Conservation (phyloP, 371 early-diverging fungal species). For the Syncephalis plumigaleata region DNA sequence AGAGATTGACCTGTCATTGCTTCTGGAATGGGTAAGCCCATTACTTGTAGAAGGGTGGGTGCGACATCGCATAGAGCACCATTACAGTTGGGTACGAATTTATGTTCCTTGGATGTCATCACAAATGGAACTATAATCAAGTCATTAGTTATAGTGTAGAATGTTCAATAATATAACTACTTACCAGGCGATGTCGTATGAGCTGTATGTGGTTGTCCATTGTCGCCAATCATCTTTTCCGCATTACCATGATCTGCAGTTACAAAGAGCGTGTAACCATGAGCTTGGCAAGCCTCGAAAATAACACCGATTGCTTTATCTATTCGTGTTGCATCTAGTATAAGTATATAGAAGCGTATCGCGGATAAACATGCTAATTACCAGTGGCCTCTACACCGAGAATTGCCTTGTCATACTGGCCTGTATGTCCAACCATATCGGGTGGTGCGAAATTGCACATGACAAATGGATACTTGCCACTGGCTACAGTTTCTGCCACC, state of each 20-base stretch:
- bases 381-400: conserved; percentile 87
- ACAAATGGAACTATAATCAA: conserved; percentile 97
- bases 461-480: conserved; percentile 79
- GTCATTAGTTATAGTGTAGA: too few relatives aligned
- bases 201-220: conserved; percentile 83
- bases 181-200: conserved; percentile 66
- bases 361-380: too few relatives aligned
- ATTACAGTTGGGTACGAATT: conserved; percentile 27
- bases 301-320: conserved; percentile 86
- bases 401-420: conserved; percentile 85
- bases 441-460: conserved; percentile 99
- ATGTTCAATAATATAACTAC: conserved; percentile 1
- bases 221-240: conserved; percentile 93
- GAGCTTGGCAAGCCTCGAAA: conserved; percentile 75
- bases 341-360: too few relatives aligned
- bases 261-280: conserved; percentile 85
- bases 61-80: conserved; percentile 95
- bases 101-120: conserved; percentile 40
- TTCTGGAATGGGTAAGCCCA: conserved; percentile 84
- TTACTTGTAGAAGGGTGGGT: conserved; percentile 87
- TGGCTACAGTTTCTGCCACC: conserved; percentile 66
- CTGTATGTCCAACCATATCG: conserved; percentile 99
- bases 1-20: conserved; percentile 85
- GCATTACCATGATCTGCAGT: conserved; percentile 99
- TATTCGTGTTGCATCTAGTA: too few relatives aligned